These are phyloP conservation scores for Neonectria magnoliae DNA, from an alignment of 2,329 filamentous ascomycete genomes.

Conservation along the genomic window DNA sequence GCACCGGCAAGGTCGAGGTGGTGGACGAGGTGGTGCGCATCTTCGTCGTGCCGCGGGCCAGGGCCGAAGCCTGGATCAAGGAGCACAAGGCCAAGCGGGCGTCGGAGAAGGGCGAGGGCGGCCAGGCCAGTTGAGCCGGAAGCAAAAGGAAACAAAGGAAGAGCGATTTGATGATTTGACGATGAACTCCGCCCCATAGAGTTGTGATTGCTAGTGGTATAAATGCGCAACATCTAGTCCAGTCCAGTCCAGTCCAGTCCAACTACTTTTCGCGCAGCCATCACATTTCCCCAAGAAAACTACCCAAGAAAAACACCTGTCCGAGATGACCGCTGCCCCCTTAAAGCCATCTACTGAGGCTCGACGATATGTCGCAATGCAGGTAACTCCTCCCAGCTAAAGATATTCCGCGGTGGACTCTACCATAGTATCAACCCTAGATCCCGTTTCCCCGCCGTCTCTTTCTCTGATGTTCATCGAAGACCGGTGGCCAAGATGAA, in stretches of 20 bases:
- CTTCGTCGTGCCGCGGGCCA: constrained; percentile 79
- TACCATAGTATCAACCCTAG: constrained; percentile 6
- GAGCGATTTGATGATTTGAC: constrained; percentile 20
- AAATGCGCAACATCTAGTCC: constrained; percentile 5
- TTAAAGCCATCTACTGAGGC: neutral
- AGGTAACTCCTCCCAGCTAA: neutral
- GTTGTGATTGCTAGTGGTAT: constrained; percentile 21
- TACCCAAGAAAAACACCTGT: constrained; percentile 5
- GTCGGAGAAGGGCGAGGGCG: constrained; percentile 51
- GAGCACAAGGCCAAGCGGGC: constrained; percentile 84
- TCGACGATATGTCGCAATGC: constrained; percentile 5
- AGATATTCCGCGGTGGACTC: neutral
- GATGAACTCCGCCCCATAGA: constrained; percentile 13
- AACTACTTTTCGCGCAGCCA: constrained; percentile 4
- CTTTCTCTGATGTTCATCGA: constrained; percentile 36
- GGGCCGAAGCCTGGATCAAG: constrained; percentile 79
- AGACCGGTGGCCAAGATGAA: neutral
- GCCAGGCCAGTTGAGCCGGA: constrained; percentile 3
- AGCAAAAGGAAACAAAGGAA: constrained; percentile 17
- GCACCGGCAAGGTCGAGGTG: constrained; percentile 82
- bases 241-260: neutral
- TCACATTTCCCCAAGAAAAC: neutral
- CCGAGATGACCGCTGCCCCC: neutral
- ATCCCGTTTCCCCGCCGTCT: constrained; percentile 33
- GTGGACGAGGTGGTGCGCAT: constrained; percentile 87